phyloP scores from a whole-genome alignment of 495 filamentous ascomycete species.

The Penicillium silybi region DNA sequence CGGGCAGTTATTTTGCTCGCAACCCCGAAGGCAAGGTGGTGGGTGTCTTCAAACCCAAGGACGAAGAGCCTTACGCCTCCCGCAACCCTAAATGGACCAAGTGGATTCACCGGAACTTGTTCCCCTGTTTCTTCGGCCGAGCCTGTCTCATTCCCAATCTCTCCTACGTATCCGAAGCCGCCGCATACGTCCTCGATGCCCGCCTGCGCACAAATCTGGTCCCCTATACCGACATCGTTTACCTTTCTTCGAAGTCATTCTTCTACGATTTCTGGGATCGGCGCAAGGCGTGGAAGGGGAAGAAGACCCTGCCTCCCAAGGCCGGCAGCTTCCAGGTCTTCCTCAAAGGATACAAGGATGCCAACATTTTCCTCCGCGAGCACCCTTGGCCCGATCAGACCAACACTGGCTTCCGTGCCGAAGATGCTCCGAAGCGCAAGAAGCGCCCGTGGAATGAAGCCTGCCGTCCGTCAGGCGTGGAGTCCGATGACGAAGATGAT shows the following conservation, averaged over 20 bases:
- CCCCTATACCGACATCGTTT: constrained; percentile 92
- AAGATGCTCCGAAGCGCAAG: constrained; percentile 66
- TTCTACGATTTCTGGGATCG: constrained; percentile 98
- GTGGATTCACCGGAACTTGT: constrained; percentile 90
- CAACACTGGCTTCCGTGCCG: constrained; percentile 68
- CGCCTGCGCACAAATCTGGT: constrained; percentile 89
- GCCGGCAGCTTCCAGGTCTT: constrained; percentile 97
- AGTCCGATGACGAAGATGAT: constrained; percentile 70
- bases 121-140: constrained; percentile 94
- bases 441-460: constrained; percentile 77
- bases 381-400: constrained; percentile 97
- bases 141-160: constrained; percentile 97
- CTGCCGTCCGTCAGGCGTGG: constrained; percentile 69
- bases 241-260: constrained; percentile 93
- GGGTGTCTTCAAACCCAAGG: constrained; percentile 98
- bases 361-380: constrained; percentile 89
- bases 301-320: constrained; percentile 85
- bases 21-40: constrained; percentile 90
- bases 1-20: constrained; percentile 95
- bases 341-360: constrained; percentile 92
- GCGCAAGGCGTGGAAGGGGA: constrained; percentile 78
- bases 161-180: constrained; percentile 98
- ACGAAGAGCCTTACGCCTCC: constrained; percentile 94
- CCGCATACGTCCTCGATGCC: constrained; percentile 89
- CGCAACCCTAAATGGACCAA: constrained; percentile 95